phyloP scores from a whole-genome alignment of 2,329 filamentous ascomycete species.

The Pestalotiopsis sp. region DNA sequence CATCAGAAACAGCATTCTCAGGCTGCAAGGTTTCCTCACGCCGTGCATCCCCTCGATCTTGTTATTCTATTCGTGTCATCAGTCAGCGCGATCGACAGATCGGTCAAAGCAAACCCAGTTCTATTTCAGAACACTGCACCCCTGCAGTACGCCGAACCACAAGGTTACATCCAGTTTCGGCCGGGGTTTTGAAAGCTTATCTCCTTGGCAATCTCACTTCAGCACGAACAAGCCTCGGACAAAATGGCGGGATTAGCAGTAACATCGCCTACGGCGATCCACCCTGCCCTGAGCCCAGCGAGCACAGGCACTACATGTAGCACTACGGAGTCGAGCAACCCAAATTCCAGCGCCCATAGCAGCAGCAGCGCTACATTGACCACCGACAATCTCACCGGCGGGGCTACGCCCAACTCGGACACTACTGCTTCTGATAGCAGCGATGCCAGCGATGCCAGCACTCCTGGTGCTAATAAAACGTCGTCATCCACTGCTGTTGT shows the following conservation, averaged over 20 bases:
- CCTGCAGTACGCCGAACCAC: constrained; percentile 3
- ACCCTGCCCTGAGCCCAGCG: constrained; percentile 49
- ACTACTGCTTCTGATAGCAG: neutral
- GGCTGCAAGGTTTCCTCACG: neutral
- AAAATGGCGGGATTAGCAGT: constrained; percentile 40
- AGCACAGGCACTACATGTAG: constrained; percentile 3
- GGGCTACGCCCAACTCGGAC: constrained; percentile 12
- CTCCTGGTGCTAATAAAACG: constrained; percentile 6
- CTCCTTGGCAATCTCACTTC: constrained; percentile 11
- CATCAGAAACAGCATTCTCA: neutral
- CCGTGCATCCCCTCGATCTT: neutral
- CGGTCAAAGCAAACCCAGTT: neutral
- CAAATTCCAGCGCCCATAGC: neutral
- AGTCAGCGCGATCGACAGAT: neutral
- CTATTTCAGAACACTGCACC: neutral
- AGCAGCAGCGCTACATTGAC: neutral
- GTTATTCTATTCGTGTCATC: neutral
- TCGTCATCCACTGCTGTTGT: constrained; percentile 13
- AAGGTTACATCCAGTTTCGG: neutral
- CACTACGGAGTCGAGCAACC: constrained; percentile 3
- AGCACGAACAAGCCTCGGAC: constrained; percentile 23
- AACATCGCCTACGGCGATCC: constrained; percentile 50
- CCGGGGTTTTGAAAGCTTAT: constrained; percentile 7
- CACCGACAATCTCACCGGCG: constrained; percentile 7
- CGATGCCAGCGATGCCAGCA: neutral